A percentile compares a stretch with the other conserved stretches of the same genome.
These are phyloP conservation scores for Cytospora leucostoma DNA, from an alignment of 2,329 filamentous ascomycete species.

Conservation along the genomic window DNA sequence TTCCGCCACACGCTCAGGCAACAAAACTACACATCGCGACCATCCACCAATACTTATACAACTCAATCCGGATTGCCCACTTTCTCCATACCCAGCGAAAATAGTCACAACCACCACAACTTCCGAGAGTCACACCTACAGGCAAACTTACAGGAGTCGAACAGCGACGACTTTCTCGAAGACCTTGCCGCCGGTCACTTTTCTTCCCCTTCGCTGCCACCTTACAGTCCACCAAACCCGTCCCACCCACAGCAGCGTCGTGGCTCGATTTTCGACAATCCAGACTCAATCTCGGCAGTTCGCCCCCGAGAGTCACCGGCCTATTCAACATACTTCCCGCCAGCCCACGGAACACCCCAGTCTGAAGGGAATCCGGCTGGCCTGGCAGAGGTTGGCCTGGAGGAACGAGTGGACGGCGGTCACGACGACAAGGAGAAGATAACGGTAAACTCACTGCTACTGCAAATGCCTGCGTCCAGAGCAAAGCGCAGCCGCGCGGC, in stretches of 20 bases:
- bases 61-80: neutral
- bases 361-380: neutral
- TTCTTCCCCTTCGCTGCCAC: constrained; percentile 36
- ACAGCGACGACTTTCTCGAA: constrained; percentile 31
- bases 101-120: neutral
- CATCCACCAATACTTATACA: neutral
- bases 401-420: constrained; percentile 6
- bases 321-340: neutral
- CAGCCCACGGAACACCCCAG: neutral
- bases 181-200: constrained; percentile 33
- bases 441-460: neutral
- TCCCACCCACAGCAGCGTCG: neutral
- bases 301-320: neutral
- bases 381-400: neutral
- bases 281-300: neutral
- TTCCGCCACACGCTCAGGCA: constrained; percentile 2
- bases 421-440: constrained; percentile 7
- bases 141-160: constrained; percentile 11
- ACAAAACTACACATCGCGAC: neutral
- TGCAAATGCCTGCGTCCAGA: constrained; percentile 25
- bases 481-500: constrained; percentile 27
- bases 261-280: neutral
- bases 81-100: neutral
- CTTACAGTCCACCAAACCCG: constrained; percentile 28
- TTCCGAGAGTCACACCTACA: neutral